phyloP scores from a whole-genome alignment of 352 stramenopile species.

The Thalassiosira ordinaria region DNA sequence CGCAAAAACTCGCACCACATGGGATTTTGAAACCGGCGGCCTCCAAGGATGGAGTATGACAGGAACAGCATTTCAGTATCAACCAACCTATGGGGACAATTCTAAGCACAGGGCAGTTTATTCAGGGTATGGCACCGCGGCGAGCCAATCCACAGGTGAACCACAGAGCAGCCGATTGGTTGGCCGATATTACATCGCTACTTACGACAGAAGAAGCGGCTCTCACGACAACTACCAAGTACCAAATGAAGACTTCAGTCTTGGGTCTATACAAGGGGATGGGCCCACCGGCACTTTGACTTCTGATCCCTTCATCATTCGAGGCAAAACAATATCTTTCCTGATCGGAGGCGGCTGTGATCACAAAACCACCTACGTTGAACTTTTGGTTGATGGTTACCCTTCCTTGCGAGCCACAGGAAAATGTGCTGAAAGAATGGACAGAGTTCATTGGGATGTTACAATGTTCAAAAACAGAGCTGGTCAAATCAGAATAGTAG shows the following conservation, averaged over 20 bases:
- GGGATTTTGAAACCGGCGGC: slow-evolving; percentile 97
- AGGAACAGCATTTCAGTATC: slow-evolving; percentile 91
- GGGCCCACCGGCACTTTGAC: slow-evolving; percentile 91
- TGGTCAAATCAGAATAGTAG: slow-evolving; percentile 93
- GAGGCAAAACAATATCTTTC: slow-evolving; percentile 91
- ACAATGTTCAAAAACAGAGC: slow-evolving; percentile 86
- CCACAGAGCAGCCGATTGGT: slow-evolving; percentile 72
- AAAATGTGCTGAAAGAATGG: slow-evolving; percentile 91
- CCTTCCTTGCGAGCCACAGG: slow-evolving; percentile 90
- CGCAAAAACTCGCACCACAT: slow-evolving; percentile 90
- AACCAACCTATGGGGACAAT: slow-evolving; percentile 96
- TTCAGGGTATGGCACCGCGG: slow-evolving; percentile 49
- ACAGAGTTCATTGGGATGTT: slow-evolving; percentile 90
- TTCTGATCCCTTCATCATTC: slow-evolving; percentile 92
- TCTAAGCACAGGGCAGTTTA: slow-evolving; percentile 88
- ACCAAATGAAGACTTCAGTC: slow-evolving; percentile 76
- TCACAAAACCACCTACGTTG: slow-evolving; percentile 89
- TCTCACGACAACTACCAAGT: slow-evolving; percentile 81
- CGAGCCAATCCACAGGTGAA: slow-evolving; percentile 67
- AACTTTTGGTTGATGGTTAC: slow-evolving; percentile 93
- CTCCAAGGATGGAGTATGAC: slow-evolving; percentile 93
- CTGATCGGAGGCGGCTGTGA: slow-evolving; percentile 95
- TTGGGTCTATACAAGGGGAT: slow-evolving; percentile 90
- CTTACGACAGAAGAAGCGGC: slow-evolving; percentile 90
- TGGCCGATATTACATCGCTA: slow-evolving; percentile 94